These are phyloP conservation scores for Cyberlindnera xishuangbannaensis DNA, from an alignment of 805 yeast genomes.

Conservation along the genomic window DNA sequence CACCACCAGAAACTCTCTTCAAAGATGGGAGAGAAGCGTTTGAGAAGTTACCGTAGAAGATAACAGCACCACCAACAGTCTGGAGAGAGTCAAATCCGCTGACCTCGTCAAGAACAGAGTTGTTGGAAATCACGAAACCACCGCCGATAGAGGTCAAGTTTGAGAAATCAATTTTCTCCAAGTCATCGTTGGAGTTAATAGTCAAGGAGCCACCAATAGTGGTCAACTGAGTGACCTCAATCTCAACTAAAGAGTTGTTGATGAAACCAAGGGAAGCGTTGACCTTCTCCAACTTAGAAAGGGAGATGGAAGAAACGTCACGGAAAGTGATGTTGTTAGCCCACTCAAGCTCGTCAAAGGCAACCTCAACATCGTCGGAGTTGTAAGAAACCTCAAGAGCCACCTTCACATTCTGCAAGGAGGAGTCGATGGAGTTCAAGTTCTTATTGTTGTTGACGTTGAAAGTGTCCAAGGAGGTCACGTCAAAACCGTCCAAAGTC, in stretches of 20 bases:
- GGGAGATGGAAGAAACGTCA: constrained; percentile 67
- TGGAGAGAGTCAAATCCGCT: constrained; percentile 69
- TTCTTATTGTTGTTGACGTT: constrained; percentile 89
- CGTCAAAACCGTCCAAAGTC: constrained; percentile 61
- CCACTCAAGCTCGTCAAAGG: constrained; percentile 65
- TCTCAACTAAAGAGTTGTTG: constrained; percentile 56
- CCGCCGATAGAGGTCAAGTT: constrained; percentile 76
- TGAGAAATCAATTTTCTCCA: constrained; percentile 64
- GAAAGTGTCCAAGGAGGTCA: constrained; percentile 42
- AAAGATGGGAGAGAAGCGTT: constrained; percentile 72
- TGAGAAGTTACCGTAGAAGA: constrained; percentile 72
- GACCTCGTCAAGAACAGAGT: constrained; percentile 61
- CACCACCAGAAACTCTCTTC: constrained; percentile 87
- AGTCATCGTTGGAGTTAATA: constrained; percentile 65
- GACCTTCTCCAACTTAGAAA: constrained; percentile 61
- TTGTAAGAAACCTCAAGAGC: constrained; percentile 78
- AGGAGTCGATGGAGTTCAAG: constrained; percentile 66
- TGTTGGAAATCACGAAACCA: constrained; percentile 87
- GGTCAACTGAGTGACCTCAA: constrained; percentile 50
- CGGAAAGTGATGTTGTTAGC: constrained; percentile 88
- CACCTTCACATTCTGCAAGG: constrained; percentile 67
- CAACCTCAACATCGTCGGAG: constrained; percentile 67
- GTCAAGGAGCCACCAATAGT: constrained; percentile 78
- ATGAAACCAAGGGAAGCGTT: constrained; percentile 81
- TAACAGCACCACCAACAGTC: constrained; percentile 85